Evolutionary conservation across 192 early-diverging fungal genomes (phyloP), one percentile per base, ranked within the genome.

Genomic region (Chytriomyces confervae): DNA sequence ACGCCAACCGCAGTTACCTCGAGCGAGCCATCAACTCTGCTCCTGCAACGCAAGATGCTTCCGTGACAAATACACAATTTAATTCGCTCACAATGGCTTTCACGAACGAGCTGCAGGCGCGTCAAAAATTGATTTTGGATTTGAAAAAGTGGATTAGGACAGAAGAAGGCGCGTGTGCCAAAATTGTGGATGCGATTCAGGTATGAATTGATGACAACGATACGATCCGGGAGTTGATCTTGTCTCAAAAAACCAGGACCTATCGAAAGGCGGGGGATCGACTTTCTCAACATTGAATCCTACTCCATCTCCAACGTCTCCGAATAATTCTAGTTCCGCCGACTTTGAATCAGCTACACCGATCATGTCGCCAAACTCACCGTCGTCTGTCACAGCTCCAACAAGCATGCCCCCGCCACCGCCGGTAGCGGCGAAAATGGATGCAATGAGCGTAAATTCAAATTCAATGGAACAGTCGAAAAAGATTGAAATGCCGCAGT

Each of bases 141-240:
- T 62, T 80, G 51, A 76, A 51, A 60, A 80, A 66, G 27, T 76
- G 72, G 74, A 80, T 80, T 49, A 0, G 23, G 10, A 10, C 20
- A 11, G 74, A 76, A 66, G 64, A 76, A 47, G 7, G 7, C 4
- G 62, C 74, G 1, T 50, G 46, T 66, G 36, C 62, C 49, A 76
- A 76, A 43, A 76, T 76, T 53, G 36, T 66, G 20, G 49, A 53
- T 65, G 74, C 64, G 7, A 66, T 76, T 18, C 74, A 76, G 74
- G 74, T 76, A 53, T 47, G 63, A 11, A 2, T 27, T 16, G 36
- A 36, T 36, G 36, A 3, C 4, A 3, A 4, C 36, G 4, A 36
- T 36, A 1, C 4, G 36, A 36, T 36, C 36, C 36, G 2, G 2
- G 36, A 36, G 1, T 36, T 36, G 36, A 36, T 36, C 4, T 36